Conservation (phyloP, 148 eudicot species). For the Fallopia convolvulus region DNA sequence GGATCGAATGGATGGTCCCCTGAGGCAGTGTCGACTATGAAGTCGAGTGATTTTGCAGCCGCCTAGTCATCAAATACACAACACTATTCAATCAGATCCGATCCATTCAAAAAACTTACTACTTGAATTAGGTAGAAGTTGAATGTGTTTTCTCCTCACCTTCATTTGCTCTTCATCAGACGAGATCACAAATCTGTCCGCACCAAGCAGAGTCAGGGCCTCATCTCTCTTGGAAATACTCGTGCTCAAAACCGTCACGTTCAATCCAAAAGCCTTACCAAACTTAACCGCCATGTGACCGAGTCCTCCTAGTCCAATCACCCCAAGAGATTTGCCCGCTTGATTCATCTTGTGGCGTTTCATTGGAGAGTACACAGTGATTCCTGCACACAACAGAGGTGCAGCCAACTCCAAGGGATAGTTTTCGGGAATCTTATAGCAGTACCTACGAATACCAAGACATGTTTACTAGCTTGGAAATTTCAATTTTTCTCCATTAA, state of each 20-base stretch:
- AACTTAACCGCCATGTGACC: conserved; percentile 52
- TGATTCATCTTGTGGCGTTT: conserved; percentile 24
- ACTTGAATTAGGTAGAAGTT: not conserved
- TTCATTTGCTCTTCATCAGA: conserved; percentile 12
- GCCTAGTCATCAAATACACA: conserved; percentile 24
- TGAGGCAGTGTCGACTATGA: conserved; percentile 70
- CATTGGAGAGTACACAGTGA: conserved; percentile 37
- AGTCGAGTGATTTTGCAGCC: conserved; percentile 49
- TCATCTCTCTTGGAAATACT: conserved; percentile 34
- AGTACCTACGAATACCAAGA: conserved; percentile 15
- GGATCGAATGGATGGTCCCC: conserved; percentile 71
- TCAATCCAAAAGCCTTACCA: conserved; percentile 41
- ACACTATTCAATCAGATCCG: not conserved
- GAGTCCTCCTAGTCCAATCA: conserved; percentile 33
- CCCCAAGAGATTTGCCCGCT: conserved; percentile 36
- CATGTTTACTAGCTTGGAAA: not conserved
- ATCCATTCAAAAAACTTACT: not conserved
- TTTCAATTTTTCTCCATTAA: too few species aligned
- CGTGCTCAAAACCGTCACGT: conserved; percentile 45
- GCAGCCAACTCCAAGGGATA: conserved; percentile 34
- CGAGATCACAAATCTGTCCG: conserved; percentile 18
- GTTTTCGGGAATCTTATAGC: conserved; percentile 26
- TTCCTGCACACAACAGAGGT: conserved; percentile 45
- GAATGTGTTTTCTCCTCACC: not conserved
- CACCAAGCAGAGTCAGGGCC: conserved; percentile 30